Base-by-base conservation (phyloP, 2,329 filamentous ascomycete species). In the Biscogniauxia marginata region DNA sequence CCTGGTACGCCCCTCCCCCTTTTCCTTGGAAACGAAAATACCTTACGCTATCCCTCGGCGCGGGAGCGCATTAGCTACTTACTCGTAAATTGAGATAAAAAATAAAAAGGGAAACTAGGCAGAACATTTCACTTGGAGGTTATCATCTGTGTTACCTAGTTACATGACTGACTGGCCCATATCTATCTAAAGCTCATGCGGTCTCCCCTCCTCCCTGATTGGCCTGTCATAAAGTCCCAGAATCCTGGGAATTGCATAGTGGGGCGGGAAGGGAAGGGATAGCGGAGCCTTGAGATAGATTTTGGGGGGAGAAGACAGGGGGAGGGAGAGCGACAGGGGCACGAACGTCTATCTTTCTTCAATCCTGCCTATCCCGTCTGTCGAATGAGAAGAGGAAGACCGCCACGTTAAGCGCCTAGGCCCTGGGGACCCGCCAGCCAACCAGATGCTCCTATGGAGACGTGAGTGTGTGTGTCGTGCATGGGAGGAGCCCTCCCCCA, bases 211-310 rank as follows among this genome's bases (percentile, higher is more conserved):
- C 7, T 23, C 4, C 13, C 2, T 46, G 45, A 46, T 46, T 46
- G 45, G 45, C 21, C 21, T 23, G 18, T 46, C 18, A 46, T 46
- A 46, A 21, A 23, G 18, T 46, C 45, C 45, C 45, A 23, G 21
- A 23, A 46, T 46, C 45, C 45, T 46, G 45, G 45, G 45, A 46
- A 46, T 20, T 46, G 45, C 45, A 46, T 46, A 23, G 45, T 23
- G 21, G 45, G 45, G 45, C 21, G 18, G 45, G 3, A 3, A n/a
- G 7, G 4, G 13, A 16, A 39, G 45, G 45, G 45, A 46, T 23
- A 46, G 45, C 8, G 45, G n/a, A 21, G 18, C n/a, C 30, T 39
- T 30, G 25, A 39, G 11, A 46, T 23, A 46, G 45, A 46, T 23
- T 21, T 20, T 18, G 18, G 11, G 4, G 45, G 13, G 45, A 18